Percentiles rank a stretch among this genome's conserved stretches.
Evolutionary conservation across 352 stramenopile genomes (phyloP).

Genomic region (Phytophthora ramorum): DNA sequence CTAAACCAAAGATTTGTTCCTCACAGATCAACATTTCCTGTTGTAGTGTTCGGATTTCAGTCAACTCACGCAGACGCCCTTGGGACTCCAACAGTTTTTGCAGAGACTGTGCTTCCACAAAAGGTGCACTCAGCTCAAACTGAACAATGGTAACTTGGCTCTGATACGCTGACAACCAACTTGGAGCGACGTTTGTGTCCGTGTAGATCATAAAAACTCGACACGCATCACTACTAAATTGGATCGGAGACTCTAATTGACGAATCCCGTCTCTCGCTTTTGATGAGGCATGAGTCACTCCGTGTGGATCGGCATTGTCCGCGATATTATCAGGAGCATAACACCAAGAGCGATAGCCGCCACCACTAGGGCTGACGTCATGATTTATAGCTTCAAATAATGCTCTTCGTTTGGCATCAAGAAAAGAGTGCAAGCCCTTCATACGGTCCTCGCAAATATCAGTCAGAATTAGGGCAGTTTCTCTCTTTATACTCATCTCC

Average conservation of each 20-base stretch:
- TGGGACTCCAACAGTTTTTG: slow-evolving; percentile 44
- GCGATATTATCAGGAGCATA: slow-evolving; percentile 5
- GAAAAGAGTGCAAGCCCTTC: slow-evolving; percentile 40
- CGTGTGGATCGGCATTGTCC: neutral
- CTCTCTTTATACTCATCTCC: slow-evolving; percentile 41
- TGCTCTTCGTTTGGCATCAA: slow-evolving; percentile 54
- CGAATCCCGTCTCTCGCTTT: neutral
- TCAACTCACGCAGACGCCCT: slow-evolving; percentile 45
- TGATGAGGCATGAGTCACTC: neutral
- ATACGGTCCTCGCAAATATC: slow-evolving; percentile 44
- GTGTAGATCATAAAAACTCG: slow-evolving; percentile 62
- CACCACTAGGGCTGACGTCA: slow-evolving; percentile 33
- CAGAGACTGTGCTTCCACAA: slow-evolving; percentile 42
- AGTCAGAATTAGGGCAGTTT: slow-evolving; percentile 50
- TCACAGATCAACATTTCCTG: slow-evolving; percentile 57
- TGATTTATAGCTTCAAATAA: slow-evolving; percentile 60
- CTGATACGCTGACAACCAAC: slow-evolving; percentile 51
- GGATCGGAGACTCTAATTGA: slow-evolving; percentile 1
- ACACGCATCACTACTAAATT: slow-evolving; percentile 55
- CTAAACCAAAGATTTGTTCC: slow-evolving; percentile 61
- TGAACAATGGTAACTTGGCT: slow-evolving; percentile 52
- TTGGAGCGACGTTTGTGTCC: slow-evolving; percentile 26
- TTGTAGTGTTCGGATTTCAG: slow-evolving; percentile 54
- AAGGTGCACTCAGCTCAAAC: slow-evolving; percentile 48
- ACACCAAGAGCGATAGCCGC: slow-evolving; percentile 52